Evolutionary conservation across 2,329 filamentous ascomycete species (phyloP).

Genomic region (Aspergillus pseudotamarii): DNA sequence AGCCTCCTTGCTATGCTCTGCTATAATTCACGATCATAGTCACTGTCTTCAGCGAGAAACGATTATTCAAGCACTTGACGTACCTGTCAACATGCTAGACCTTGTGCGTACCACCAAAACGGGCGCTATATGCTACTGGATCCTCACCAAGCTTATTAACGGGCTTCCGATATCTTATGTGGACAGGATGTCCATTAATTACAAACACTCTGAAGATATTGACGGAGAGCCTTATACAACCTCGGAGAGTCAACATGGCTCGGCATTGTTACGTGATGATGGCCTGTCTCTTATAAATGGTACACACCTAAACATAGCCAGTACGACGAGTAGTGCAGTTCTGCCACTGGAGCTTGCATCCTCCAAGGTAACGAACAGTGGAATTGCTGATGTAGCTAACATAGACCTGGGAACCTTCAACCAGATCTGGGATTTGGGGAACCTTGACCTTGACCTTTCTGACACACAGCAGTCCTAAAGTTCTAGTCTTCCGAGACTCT

Average conservation of each 20-base stretch:
- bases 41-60: constrained; percentile 45
- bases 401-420: constrained; percentile 29
- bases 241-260: not conserved
- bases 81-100: constrained; percentile 39
- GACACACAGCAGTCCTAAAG: not conserved
- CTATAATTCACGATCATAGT: constrained; percentile 54
- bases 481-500: not conserved
- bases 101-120: constrained; percentile 26
- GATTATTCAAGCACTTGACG: constrained; percentile 44
- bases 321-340: not conserved
- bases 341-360: not conserved
- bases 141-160: constrained; percentile 24
- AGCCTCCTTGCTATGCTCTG: constrained; percentile 54
- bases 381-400: constrained; percentile 12
- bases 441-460: constrained; percentile 23
- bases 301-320: not conserved
- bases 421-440: constrained; percentile 33
- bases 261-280: not conserved
- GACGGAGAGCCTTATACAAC: constrained; percentile 5
- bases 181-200: constrained; percentile 4
- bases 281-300: not conserved
- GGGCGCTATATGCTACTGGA: constrained; percentile 26
- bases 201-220: constrained; percentile 8
- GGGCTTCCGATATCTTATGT: constrained; percentile 15
- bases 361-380: not conserved